Evolutionary conservation across 768 basidiomycete genomes (phyloP).

Genomic region (Kwoniella botswanensis): DNA sequence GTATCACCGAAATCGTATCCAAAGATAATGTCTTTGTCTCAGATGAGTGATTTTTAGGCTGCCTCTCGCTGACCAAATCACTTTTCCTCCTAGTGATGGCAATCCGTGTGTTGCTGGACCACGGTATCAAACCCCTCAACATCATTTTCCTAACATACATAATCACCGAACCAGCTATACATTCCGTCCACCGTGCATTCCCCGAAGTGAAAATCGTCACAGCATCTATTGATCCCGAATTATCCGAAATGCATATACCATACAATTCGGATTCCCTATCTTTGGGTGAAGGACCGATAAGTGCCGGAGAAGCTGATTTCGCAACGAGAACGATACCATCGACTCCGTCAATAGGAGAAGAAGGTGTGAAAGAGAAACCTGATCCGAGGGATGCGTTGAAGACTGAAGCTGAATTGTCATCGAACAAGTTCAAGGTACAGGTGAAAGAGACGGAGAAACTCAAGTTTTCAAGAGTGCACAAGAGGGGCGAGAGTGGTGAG

Average conservation of each 20-base stretch:
- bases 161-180: conserved; percentile 80
- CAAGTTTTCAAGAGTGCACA: conserved; percentile 37
- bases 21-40: too few species aligned
- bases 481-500: conserved; percentile 48
- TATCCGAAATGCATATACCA: conserved; percentile 65
- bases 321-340: conserved; percentile 29
- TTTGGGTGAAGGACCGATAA: conserved; percentile 35
- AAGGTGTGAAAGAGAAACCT: conserved; percentile 3
- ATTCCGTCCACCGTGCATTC: conserved; percentile 79
- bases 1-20: too few species aligned
- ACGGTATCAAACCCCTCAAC: conserved; percentile 68
- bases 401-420: conserved; percentile 18
- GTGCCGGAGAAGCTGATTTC: conserved; percentile 52
- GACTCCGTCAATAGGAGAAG: neutral
- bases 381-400: conserved; percentile 53
- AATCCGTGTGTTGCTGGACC: conserved; percentile 88
- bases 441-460: conserved; percentile 36
- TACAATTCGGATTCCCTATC: conserved; percentile 26
- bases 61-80: too few species aligned
- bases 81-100: conserved; percentile 72
- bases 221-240: conserved; percentile 76
- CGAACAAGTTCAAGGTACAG: conserved; percentile 34
- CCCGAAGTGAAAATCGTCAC: conserved; percentile 82
- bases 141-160: conserved; percentile 91
- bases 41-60: neutral